Conservation (phyloP, 345 rosid genomes). For the Linum usitatissimum region DNA sequence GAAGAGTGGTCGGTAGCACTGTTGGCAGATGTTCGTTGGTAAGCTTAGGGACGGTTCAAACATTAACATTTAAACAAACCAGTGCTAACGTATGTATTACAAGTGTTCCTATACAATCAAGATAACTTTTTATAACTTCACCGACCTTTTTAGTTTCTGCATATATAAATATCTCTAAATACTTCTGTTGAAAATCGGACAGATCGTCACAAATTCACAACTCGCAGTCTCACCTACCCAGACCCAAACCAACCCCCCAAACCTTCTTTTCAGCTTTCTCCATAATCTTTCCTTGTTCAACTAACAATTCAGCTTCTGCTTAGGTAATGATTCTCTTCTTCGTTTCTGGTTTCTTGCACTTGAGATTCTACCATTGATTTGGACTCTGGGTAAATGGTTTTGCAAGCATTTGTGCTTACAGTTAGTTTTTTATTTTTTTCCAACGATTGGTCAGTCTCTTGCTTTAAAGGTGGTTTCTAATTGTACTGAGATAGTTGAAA, state of each 20-base stretch:
- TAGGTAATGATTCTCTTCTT: neutral
- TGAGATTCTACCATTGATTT: neutral
- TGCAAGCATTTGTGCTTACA: neutral
- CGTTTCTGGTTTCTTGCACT: too few relatives aligned
- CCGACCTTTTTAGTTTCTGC: too few relatives aligned
- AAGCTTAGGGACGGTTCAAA: too few relatives aligned
- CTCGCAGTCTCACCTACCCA: neutral
- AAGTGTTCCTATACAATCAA: too few relatives aligned
- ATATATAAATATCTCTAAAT: too few relatives aligned
- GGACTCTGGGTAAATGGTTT: neutral
- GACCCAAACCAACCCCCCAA: neutral
- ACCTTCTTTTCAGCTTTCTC: neutral
- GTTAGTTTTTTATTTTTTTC: neutral
- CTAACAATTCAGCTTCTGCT: neutral
- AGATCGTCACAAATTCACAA: neutral
- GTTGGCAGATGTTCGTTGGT: too few relatives aligned
- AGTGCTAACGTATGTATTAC: too few relatives aligned
- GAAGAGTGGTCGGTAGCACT: too few relatives aligned
- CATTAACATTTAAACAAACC: too few relatives aligned
- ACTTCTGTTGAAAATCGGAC: too few relatives aligned
- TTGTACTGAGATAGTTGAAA: slow-evolving; percentile 3
- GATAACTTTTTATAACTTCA: too few relatives aligned
- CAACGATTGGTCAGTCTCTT: neutral
- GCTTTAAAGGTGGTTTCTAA: neutral
- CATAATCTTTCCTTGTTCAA: neutral